Conservation (phyloP, 768 basidiomycete genomes). For the Pseudohyphozyma bogoriensis region DNA sequence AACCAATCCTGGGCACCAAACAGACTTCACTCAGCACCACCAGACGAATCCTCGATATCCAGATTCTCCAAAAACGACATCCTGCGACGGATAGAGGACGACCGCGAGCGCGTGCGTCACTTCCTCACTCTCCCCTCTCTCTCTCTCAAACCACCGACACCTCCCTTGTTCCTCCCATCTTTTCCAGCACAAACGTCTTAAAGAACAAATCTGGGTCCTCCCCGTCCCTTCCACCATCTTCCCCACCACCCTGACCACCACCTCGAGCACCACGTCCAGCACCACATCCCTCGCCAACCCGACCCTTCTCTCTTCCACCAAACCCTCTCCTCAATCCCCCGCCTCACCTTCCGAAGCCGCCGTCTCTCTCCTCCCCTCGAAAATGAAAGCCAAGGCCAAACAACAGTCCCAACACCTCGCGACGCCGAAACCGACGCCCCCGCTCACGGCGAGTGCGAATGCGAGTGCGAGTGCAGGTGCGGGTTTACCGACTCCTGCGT, state of each 20-base stretch:
- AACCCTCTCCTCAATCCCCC: constrained; percentile 39
- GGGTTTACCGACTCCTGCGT: neutral
- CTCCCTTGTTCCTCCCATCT: too few relatives aligned
- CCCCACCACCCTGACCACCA: constrained; percentile 8
- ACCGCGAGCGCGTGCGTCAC: constrained; percentile 40
- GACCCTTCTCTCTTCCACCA: constrained; percentile 16
- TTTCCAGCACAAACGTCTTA: constrained; percentile 43
- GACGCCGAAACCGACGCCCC: neutral
- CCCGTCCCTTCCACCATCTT: constrained; percentile 36
- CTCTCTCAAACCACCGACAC: neutral
- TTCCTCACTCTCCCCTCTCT: neutral
- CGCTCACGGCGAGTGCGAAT: too few relatives aligned
- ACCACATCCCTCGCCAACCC: constrained; percentile 16
- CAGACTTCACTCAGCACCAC: constrained; percentile 1
- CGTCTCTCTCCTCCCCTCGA: neutral
- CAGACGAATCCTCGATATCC: constrained; percentile 9
- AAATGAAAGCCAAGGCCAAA: neutral
- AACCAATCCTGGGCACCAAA: neutral
- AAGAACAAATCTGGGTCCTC: constrained; percentile 43
- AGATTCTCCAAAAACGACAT: constrained; percentile 41
- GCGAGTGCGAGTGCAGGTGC: too few relatives aligned
- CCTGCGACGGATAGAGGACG: constrained; percentile 43
- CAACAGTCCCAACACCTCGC: neutral
- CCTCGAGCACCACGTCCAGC: neutral
- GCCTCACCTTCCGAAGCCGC: constrained; percentile 34